Conservation (phyloP, 1,284 basidiomycete genomes). For the Takashimella koratensis region DNA sequence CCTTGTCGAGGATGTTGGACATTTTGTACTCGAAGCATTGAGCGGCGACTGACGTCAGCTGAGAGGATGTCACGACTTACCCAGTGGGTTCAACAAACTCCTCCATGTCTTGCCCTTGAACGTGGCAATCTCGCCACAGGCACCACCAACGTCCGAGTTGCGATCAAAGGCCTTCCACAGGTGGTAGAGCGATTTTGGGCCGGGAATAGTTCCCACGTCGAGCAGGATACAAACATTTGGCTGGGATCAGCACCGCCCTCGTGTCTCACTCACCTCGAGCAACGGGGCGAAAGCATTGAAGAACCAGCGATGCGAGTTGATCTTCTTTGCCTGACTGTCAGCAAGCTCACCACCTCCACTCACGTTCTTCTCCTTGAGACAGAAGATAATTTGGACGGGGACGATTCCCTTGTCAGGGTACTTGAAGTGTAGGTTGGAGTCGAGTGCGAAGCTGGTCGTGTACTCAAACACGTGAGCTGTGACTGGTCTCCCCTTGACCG, state of each 20-base stretch:
- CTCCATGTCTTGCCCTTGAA: constrained; percentile 88
- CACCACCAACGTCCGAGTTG: constrained; percentile 87
- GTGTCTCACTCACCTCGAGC: constrained; percentile 22
- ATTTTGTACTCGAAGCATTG: constrained; percentile 91
- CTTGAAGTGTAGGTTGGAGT: constrained; percentile 83
- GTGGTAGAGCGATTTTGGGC: constrained; percentile 72
- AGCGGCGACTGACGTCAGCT: constrained; percentile 63
- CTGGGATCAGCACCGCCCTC: constrained; percentile 52
- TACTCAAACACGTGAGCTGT: constrained; percentile 90
- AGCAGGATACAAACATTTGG: constrained; percentile 57
- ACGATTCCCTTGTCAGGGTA: constrained; percentile 91
- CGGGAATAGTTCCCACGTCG: constrained; percentile 89
- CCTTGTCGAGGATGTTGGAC: constrained; percentile 86
- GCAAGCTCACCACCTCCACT: constrained; percentile 50
- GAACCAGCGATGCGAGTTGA: constrained; percentile 93
- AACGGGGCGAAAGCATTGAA: constrained; percentile 74
- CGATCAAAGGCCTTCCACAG: constrained; percentile 93
- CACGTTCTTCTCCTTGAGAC: constrained; percentile 79
- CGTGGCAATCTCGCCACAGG: constrained; percentile 89
- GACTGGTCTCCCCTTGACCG: constrained; percentile 80
- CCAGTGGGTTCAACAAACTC: constrained; percentile 74
- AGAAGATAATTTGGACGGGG: constrained; percentile 84
- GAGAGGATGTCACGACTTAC: constrained; percentile 49
- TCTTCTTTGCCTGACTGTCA: constrained; percentile 73
- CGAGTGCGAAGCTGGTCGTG: constrained; percentile 85